Conservation (phyloP, 208 protist genomes). For the Tritrichomonas foetus region DNA sequence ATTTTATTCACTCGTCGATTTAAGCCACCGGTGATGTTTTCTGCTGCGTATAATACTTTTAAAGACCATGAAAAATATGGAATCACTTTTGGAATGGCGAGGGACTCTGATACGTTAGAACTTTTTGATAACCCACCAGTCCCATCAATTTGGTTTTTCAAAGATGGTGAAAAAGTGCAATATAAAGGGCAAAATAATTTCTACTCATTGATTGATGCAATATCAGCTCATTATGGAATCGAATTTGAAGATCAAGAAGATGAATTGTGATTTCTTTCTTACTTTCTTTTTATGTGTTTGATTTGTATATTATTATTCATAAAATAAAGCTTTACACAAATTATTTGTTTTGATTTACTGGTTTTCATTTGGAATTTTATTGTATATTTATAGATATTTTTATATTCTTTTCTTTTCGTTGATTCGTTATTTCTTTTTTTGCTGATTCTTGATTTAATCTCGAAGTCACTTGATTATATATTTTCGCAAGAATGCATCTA, state of each 20-base stretch:
- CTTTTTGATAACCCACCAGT: background rate
- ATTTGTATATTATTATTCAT: too few relatives aligned
- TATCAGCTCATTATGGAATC: background rate
- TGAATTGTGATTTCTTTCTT: too few relatives aligned
- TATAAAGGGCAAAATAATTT: slow-evolving; percentile 16
- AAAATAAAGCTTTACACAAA: too few relatives aligned
- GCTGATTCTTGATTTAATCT: too few relatives aligned
- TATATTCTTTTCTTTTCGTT: too few relatives aligned
- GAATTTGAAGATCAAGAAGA: background rate
- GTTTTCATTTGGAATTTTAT: too few relatives aligned
- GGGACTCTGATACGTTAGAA: background rate
- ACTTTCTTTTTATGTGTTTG: too few relatives aligned
- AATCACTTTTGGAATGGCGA: background rate
- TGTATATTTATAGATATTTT: too few relatives aligned
- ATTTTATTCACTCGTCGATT: background rate
- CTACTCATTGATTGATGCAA: background rate
- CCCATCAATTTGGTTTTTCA: slow-evolving; percentile 3
- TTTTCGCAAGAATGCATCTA: too few relatives aligned
- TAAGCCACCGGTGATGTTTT: background rate
- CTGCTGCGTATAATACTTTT: background rate
- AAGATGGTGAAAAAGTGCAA: background rate
- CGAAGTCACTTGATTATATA: too few relatives aligned
- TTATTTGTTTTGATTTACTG: too few relatives aligned
- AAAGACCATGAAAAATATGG: background rate
- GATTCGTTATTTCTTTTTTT: too few relatives aligned